Base-by-base conservation (phyloP, 2,329 filamentous ascomycete species). In the Acrocalymma vagum region DNA sequence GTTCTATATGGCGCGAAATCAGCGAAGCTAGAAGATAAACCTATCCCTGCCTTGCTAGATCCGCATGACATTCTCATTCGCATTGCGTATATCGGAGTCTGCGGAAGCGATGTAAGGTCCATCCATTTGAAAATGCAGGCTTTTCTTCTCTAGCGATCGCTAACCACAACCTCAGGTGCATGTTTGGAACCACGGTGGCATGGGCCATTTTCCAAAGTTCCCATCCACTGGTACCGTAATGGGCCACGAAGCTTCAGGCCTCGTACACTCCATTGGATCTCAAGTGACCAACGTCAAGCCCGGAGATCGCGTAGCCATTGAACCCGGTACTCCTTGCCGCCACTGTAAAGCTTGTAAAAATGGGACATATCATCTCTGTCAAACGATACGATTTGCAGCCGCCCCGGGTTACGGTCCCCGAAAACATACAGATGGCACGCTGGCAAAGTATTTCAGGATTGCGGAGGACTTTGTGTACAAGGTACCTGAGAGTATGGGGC, bases 181-280 rank as follows among this genome's bases (percentile, higher is more conserved):
- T 75, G 96, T 96, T 78, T 96, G 92, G 93, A 88, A 94, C 67
- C 86, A 87, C 29, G 93, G 93, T 57, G 88, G 88, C 75, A 96
- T 97, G 66, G 92, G 92, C 11, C 91, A 91, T 53, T n/a, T n/a
- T n/a, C 94, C 30, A 14, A 37, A 62, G 95, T 89, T 86, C 95
- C 57, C 92, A 93, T 23, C 79, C 80, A 54, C 87, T 79, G 65
- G 86, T 89, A 70, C 92, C 68, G 89, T 95, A 59, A 85, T 97
- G 29, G 93, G 93, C 56, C 93, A 97, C 77, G 93, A 96, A 75
- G 93, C 90, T 29, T 88, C 90, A 3, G 93, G 92, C 45, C 85
- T 76, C 16, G 73, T 96, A 42, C 79, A 95, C 53, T 86, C 91
- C 13, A 84, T 86, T 37, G 88, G 91, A 68, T 79, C 88, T 16